A percentile compares a stretch with the other conserved stretches of the same genome.
phyloP scores from a whole-genome alignment of 345 rosid genomes.

The Syzygium grande region DNA sequence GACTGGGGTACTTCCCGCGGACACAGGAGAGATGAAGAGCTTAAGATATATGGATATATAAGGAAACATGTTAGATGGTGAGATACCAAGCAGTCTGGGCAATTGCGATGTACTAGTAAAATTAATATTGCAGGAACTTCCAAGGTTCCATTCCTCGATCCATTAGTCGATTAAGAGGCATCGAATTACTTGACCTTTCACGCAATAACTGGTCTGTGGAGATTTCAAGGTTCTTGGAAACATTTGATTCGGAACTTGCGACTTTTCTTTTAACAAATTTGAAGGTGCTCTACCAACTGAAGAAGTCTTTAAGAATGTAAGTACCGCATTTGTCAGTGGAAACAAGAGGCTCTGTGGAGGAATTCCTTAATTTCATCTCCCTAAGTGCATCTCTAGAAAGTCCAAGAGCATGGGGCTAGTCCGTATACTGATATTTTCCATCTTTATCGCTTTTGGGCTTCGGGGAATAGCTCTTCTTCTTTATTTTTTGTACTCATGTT shows the following conservation, averaged over 20 bases:
- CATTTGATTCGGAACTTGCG: too few relatives aligned
- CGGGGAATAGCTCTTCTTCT: background rate
- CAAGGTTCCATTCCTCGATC: conserved; percentile 24
- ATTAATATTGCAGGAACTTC: conserved; percentile 7
- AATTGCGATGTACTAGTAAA: conserved; percentile 1
- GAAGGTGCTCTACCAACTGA: conserved; percentile 2
- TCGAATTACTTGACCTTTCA: conserved; percentile 23
- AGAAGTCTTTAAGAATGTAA: conserved; percentile 26
- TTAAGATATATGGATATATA: background rate
- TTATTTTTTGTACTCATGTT: background rate
- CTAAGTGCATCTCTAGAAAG: too few relatives aligned
- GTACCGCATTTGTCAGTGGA: conserved; percentile 14
- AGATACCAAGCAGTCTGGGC: conserved; percentile 18
- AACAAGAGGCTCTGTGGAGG: conserved; percentile 24
- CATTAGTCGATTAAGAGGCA: conserved; percentile 12
- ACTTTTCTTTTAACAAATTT: too few relatives aligned
- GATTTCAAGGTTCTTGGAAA: too few relatives aligned
- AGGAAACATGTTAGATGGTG: conserved; percentile 18
- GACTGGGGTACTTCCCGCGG: conserved; percentile 9
- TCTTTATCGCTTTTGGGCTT: background rate
- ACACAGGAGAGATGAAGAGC: conserved; percentile 11
- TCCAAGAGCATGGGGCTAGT: background rate
- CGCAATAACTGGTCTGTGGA: background rate
- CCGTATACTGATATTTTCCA: background rate
- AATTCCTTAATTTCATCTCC: too few relatives aligned